These are phyloP conservation scores for Suillus spraguei DNA, from an alignment of 768 basidiomycete genomes.

Conservation along the genomic window DNA sequence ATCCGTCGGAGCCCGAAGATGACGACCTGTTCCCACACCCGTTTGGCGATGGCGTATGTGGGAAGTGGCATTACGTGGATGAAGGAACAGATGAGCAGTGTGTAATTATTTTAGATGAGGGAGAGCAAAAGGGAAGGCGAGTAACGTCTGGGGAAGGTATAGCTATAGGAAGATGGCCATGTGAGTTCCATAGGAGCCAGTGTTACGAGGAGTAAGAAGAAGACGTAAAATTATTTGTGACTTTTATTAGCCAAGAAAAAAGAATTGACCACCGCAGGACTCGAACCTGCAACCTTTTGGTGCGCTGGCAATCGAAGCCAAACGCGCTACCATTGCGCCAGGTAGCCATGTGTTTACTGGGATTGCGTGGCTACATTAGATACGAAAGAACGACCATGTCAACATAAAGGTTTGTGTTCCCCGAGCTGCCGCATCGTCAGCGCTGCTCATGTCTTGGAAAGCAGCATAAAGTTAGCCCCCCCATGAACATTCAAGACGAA, in stretches of 20 bases:
- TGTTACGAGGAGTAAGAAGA: conserved; percentile 12
- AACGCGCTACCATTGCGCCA: conserved; percentile 96
- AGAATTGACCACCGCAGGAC: conserved; percentile 85
- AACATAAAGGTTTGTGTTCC: conserved; percentile 10
- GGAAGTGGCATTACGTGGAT: conserved; percentile 60
- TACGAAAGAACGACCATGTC: not conserved
- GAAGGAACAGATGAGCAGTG: conserved; percentile 57
- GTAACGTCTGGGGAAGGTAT: conserved; percentile 46
- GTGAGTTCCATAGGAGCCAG: conserved; percentile 55
- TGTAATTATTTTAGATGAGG: conserved; percentile 45
- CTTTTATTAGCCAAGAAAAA: conserved; percentile 19
- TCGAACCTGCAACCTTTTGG: conserved; percentile 98
- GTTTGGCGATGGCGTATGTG: conserved; percentile 69
- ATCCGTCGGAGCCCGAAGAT: conserved; percentile 50
- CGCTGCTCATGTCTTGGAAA: conserved; percentile 31
- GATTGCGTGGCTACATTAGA: not conserved
- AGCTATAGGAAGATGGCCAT: conserved; percentile 60
- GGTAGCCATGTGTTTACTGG: conserved; percentile 63
- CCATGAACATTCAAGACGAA: conserved; percentile 50
- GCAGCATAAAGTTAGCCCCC: conserved; percentile 27
- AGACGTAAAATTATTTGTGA: conserved; percentile 8
- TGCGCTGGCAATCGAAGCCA: conserved; percentile 81
- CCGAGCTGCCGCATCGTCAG: conserved; percentile 14
- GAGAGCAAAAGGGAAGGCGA: conserved; percentile 35
- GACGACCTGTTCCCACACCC: conserved; percentile 73